Base-by-base conservation (phyloP, 768 basidiomycete genomes). In the Favolaschia claudopus region DNA sequence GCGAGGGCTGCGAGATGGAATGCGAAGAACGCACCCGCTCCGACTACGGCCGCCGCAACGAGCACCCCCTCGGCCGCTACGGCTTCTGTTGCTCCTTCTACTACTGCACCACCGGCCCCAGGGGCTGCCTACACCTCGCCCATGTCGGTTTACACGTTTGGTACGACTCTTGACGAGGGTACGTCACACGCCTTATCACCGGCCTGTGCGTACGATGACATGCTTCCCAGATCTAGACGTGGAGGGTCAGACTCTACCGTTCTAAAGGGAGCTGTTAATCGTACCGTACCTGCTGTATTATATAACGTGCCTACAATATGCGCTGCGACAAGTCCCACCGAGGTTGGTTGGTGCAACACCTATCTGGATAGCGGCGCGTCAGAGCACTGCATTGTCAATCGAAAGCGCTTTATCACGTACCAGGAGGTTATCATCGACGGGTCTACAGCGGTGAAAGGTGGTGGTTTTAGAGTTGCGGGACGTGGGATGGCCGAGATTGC, bases 391-490 rank as follows among this genome's bases (percentile, higher is more conserved):
- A 5, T 48, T 12, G 34, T 36, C 5, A 49, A 49, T 28, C 47
- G 47, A 5, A 17, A 4, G n/a, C n/a, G n/a, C n/a, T n/a, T n/a
- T n/a, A n/a, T 50, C 14, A 50, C 49, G 2, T 50, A 50, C 37
- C n/a, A 38, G n/a, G 19, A 34, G 1, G 4, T 50, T 9, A 1
- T 13, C n/a, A 37, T 50, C 10, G 49, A 39, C 10, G 37, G 49
- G 12, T 9, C 49, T 25, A 50, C 49, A 19, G 49, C 49, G 14
- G 36, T 50, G 36, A 50, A 50, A 28, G 49, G 49, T 28, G 47
- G 47, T 4, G 49, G 49, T 5, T 39, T 38, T 37, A 37, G 7
- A 2, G 39, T 52, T 17, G 39, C 38, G 38, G 50, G 50, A 32
- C 29, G 27, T 17, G 39, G 50, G 39, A 28, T 39, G 24, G 49